phyloP scores from a whole-genome alignment of 1,139 yeast genomes.

The Saccharomyces hybrid region DNA sequence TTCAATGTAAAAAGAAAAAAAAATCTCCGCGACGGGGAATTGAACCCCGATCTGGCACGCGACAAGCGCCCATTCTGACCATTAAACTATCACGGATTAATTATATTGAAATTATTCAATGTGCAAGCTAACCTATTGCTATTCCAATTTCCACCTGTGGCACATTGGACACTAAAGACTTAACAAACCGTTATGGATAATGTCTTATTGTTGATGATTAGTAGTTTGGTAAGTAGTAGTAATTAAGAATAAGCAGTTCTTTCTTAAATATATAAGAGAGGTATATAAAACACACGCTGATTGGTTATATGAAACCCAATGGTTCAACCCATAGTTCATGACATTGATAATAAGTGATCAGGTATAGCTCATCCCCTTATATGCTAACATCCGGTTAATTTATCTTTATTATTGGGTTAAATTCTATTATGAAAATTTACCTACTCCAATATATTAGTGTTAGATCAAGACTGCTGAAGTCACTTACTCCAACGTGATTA shows the following conservation, averaged over 20 bases:
- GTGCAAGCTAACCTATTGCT: neutral
- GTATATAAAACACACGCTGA: too few relatives aligned
- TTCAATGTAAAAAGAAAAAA: conserved; percentile 4
- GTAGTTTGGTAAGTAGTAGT: neutral
- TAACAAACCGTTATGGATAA: neutral
- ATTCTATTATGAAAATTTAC: neutral
- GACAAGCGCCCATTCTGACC: conserved; percentile 36
- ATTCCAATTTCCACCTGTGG: neutral
- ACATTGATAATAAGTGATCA: neutral
- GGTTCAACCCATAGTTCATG: neutral
- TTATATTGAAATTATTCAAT: neutral
- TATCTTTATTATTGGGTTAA: neutral
- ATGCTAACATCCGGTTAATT: neutral
- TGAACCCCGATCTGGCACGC: conserved; percentile 37
- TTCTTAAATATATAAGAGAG: too few relatives aligned
- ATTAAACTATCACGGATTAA: conserved; percentile 32
- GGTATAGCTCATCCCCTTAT: neutral
- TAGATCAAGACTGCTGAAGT: neutral
- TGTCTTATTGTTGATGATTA: neutral
- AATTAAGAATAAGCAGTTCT: too few relatives aligned
- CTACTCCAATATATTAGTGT: neutral
- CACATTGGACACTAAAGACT: neutral
- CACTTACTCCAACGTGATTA: neutral
- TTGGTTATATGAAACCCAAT: neutral
- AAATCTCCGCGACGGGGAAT: conserved; percentile 36